Conservation (phyloP, 208 protist genomes). For the Crithidia acanthocephali region DNA sequence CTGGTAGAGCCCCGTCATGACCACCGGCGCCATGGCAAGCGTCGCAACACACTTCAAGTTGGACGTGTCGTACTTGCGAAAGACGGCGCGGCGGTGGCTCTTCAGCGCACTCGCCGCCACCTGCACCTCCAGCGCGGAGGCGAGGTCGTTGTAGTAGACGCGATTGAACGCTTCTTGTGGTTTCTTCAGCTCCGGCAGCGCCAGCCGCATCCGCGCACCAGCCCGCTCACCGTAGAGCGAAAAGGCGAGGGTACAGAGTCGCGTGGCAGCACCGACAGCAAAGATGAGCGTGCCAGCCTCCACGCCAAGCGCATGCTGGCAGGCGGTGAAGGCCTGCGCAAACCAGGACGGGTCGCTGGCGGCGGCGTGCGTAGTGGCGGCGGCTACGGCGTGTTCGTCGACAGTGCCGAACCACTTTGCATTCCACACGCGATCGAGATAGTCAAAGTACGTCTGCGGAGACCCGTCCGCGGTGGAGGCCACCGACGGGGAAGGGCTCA, state of each 20-base stretch:
- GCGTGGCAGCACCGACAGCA: slow-evolving; percentile 54
- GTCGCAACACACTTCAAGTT: slow-evolving; percentile 70
- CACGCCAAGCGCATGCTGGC: slow-evolving; percentile 48
- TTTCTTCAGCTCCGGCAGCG: slow-evolving; percentile 62
- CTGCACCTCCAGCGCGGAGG: slow-evolving; percentile 82
- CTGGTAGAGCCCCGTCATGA: slow-evolving; percentile 67
- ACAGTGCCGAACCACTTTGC: slow-evolving; percentile 74
- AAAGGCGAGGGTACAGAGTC: slow-evolving; percentile 68
- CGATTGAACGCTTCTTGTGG: slow-evolving; percentile 79
- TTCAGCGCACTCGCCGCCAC: slow-evolving; percentile 72
- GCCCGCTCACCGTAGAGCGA: slow-evolving; percentile 90
- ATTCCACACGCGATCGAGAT: slow-evolving; percentile 67
- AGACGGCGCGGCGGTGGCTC: slow-evolving; percentile 79
- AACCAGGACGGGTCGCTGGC: slow-evolving; percentile 36
- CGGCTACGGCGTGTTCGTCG: slow-evolving; percentile 29
- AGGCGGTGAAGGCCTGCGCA: slow-evolving; percentile 45
- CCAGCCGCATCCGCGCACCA: slow-evolving; percentile 73
- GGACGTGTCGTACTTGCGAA: slow-evolving; percentile 70
- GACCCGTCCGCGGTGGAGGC: background rate
- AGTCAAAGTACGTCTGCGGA: slow-evolving; percentile 57
- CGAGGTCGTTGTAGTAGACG: slow-evolving; percentile 73
- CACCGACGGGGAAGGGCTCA: background rate
- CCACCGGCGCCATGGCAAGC: slow-evolving; percentile 66
- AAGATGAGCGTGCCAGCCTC: slow-evolving; percentile 63
- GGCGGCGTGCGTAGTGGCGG: slow-evolving; percentile 7